Evolutionary conservation across 2,329 filamentous ascomycete species (phyloP).

Genomic region (Dactylonectria macrodidyma): DNA sequence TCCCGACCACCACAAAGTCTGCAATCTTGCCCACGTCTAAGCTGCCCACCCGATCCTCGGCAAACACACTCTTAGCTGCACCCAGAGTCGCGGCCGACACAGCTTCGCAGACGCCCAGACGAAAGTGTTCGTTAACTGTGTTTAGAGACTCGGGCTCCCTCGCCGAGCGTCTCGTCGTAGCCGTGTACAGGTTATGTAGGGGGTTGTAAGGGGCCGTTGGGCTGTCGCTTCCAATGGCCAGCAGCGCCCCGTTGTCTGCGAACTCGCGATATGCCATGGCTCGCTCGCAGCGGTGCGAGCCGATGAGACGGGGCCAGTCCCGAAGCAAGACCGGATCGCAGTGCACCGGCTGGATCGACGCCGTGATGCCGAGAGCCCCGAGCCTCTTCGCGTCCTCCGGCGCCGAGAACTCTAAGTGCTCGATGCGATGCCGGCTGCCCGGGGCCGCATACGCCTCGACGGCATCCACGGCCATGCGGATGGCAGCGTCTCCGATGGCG

Average conservation of each 20-base stretch:
- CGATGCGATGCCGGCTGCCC: constrained; percentile 24
- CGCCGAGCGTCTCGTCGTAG: constrained; percentile 66
- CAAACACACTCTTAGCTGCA: constrained; percentile 67
- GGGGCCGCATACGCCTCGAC: constrained; percentile 21
- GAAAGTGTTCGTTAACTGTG: constrained; percentile 65
- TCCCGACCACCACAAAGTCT: constrained; percentile 57
- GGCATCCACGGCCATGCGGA: constrained; percentile 24
- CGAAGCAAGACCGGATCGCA: constrained; percentile 25
- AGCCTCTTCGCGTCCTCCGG: constrained; percentile 27
- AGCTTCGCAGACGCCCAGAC: constrained; percentile 63
- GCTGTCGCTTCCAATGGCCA: constrained; percentile 69
- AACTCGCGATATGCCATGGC: constrained; percentile 75
- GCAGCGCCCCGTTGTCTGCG: constrained; percentile 62
- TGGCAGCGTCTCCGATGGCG: constrained; percentile 43
- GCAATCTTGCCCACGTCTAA: constrained; percentile 65
- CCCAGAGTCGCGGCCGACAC: constrained; percentile 65
- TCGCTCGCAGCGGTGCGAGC: constrained; percentile 64
- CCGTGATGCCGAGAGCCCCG: constrained; percentile 24
- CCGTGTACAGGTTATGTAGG: constrained; percentile 67
- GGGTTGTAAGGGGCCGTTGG: constrained; percentile 68
- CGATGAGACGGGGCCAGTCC: constrained; percentile 57
- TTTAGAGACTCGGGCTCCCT: constrained; percentile 57
- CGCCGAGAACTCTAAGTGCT: constrained; percentile 24
- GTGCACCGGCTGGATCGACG: constrained; percentile 26
- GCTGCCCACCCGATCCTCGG: constrained; percentile 64